Percentiles rank a stretch among this genome's conserved stretches.
Evolutionary conservation across 805 yeast genomes (phyloP).

Genomic region (Ogataea parapolymorpha): DNA sequence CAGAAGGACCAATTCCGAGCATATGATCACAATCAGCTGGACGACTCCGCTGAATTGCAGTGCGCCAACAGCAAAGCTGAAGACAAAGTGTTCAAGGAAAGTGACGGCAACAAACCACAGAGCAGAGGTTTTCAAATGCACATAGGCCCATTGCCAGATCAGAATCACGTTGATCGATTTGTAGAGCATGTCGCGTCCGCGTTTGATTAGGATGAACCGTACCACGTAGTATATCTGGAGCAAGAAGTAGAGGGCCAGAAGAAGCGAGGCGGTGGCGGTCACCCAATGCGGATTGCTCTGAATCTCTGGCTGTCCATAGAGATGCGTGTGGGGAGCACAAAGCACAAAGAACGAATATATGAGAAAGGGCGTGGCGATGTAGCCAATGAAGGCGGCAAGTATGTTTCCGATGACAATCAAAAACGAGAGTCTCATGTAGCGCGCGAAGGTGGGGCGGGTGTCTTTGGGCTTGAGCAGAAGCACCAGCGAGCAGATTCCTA

Average conservation of each 20-base stretch:
- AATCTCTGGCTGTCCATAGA: slow-evolving; percentile 20
- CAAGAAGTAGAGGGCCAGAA: slow-evolving; percentile 34
- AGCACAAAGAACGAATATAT: slow-evolving; percentile 34
- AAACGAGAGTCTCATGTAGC: slow-evolving; percentile 23
- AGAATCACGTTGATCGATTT: slow-evolving; percentile 46
- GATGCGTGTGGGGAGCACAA: slow-evolving; percentile 11
- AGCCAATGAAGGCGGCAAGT: slow-evolving; percentile 31
- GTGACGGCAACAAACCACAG: slow-evolving; percentile 40
- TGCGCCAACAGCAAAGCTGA: slow-evolving; percentile 42
- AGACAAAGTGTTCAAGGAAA: slow-evolving; percentile 30
- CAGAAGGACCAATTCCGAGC: slow-evolving; percentile 34
- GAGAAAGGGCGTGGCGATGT: slow-evolving; percentile 43
- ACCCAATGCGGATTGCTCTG: slow-evolving; percentile 18
- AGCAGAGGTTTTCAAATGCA: slow-evolving; percentile 40
- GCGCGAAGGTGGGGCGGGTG: slow-evolving; percentile 9
- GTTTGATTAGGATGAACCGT: slow-evolving; percentile 27
- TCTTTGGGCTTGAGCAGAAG: slow-evolving; percentile 9
- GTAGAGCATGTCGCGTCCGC: slow-evolving; percentile 34
- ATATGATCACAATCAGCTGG: slow-evolving; percentile 40
- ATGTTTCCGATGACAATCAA: slow-evolving; percentile 34
- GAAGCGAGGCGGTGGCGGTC: slow-evolving; percentile 33
- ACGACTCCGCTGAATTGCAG: slow-evolving; percentile 42
- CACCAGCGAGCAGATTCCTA: slow-evolving; percentile 5
- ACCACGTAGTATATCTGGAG: slow-evolving; percentile 35
- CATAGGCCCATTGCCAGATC: slow-evolving; percentile 45